Percentiles rank a stretch among this genome's conserved stretches.
Conservation (phyloP, 352 stramenopile genomes). For the Phytophthora kernoviae region DNA sequence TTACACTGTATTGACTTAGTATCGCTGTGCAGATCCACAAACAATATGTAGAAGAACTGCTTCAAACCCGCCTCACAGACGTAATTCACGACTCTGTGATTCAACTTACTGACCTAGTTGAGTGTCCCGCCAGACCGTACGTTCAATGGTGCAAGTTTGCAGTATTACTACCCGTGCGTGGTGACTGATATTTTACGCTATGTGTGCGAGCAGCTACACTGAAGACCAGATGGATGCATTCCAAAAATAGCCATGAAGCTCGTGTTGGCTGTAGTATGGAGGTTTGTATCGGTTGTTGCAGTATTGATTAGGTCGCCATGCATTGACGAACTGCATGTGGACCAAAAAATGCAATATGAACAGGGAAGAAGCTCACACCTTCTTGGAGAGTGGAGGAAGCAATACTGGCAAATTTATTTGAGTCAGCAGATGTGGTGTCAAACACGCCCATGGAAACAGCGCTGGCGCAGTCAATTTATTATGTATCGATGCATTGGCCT, state of each 20-base stretch:
- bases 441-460: slow-evolving; percentile 13
- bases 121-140: slow-evolving; percentile 8
- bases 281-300: slow-evolving; percentile 8
- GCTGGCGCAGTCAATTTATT: slow-evolving; percentile 22
- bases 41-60: slow-evolving; percentile 15
- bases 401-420: slow-evolving; percentile 17
- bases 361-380: slow-evolving; percentile 18
- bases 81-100: slow-evolving; percentile 17
- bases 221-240: slow-evolving; percentile 4
- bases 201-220: slow-evolving; percentile 4
- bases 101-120: slow-evolving; percentile 1
- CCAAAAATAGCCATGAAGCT: slow-evolving; percentile 26
- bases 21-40: slow-evolving; percentile 13
- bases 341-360: too few relatives aligned
- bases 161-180: not conserved
- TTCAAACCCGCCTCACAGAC: slow-evolving; percentile 11
- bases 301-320: not conserved
- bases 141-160: not conserved
- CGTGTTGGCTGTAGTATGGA: slow-evolving; percentile 33
- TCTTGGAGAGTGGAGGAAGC: slow-evolving; percentile 14
- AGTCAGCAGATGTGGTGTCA: not conserved
- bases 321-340: not conserved
- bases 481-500: slow-evolving; percentile 21
- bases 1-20: not conserved
- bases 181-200: not conserved